Conservation (phyloP, 768 basidiomycete genomes). For the Termitomyces sp. region DNA sequence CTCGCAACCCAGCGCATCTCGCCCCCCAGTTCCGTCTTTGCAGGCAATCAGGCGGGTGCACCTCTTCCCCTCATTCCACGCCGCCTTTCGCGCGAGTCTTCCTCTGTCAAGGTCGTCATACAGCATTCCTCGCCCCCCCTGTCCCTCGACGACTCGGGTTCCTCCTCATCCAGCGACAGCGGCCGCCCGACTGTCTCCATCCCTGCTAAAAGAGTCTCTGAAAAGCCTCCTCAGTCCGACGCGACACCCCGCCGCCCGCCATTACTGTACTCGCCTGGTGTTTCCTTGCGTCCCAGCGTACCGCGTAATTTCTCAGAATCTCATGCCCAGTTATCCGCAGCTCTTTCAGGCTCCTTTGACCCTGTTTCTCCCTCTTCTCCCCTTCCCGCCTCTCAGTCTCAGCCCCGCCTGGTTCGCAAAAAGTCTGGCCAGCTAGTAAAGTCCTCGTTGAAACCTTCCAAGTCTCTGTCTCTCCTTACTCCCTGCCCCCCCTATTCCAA, state of each 20-base stretch:
- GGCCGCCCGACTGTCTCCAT: conserved; percentile 5
- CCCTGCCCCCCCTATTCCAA: conserved; percentile 28
- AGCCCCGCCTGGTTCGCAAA: conserved; percentile 65
- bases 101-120: conserved; percentile 19
- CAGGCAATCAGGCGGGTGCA: conserved; percentile 41
- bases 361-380: conserved; percentile 16
- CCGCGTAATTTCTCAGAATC: conserved; percentile 26
- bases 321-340: conserved; percentile 19
- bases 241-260: conserved; percentile 11
- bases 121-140: conserved; percentile 23
- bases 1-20: conserved; percentile 41
- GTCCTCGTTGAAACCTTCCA: conserved; percentile 77
- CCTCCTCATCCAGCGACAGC: conserved; percentile 11
- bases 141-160: conserved; percentile 21
- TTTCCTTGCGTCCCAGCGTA: conserved; percentile 26
- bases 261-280: conserved; percentile 35
- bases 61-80: conserved; percentile 65
- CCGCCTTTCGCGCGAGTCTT: conserved; percentile 29
- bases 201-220: conserved; percentile 3
- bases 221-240: background rate
- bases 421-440: conserved; percentile 94
- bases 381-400: conserved; percentile 17
- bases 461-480: conserved; percentile 51
- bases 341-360: background rate
- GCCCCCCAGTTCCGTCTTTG: conserved; percentile 24